Base-by-base conservation (phyloP, 2,329 filamentous ascomycete genomes). In the Periconia macrospinosa region DNA sequence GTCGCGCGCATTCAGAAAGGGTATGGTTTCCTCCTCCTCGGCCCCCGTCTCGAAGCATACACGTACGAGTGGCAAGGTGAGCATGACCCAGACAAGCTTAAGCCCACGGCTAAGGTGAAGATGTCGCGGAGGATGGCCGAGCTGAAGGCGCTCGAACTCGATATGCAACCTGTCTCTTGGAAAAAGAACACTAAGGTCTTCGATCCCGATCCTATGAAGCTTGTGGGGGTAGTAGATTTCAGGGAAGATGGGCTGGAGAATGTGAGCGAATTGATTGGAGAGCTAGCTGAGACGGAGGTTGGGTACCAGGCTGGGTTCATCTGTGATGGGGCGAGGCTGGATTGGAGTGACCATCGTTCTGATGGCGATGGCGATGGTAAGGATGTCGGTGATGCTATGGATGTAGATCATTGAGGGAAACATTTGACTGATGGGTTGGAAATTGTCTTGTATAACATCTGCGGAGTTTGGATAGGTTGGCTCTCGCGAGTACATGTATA, bases 21-120 rank as follows among this genome's bases (percentile, higher is more conserved):
- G 13, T 52, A 60, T 30, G 66, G 57, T 11, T 59, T 70, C 18
- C 35, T 70, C 10, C 51, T 71, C 17, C 57, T 67, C 9, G 68
- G 69, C 3, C 51, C 57, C 2, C 54, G 52, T 5, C 49, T 71
- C 20, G 66, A 69, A 47, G 54, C 66, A 41, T 69, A 69, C 55
- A 40, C 44, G 6, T 71, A 58, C 46, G 23, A 43, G 2, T 45
- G 43, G 43, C 20, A 45, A 33, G 33, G 33, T 17, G 33, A 37
- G 33, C 9, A 27, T 19, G 46, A 23, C 46, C 46, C 35, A 1
- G 20, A 48, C 13, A 15, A n/a, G 2, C 3, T 30, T 17, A 27
- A 27, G 8, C 14, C 23, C 17, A 17, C 9, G 23, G 14, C 30
- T 6, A 10, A 41, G 10, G 11, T 11, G 46, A 37, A 41, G 18